A percentile compares a stretch with the other conserved stretches of the same genome.
phyloP scores from a whole-genome alignment of 305 asterid genomes.

The Fraxinus angustifolia region DNA sequence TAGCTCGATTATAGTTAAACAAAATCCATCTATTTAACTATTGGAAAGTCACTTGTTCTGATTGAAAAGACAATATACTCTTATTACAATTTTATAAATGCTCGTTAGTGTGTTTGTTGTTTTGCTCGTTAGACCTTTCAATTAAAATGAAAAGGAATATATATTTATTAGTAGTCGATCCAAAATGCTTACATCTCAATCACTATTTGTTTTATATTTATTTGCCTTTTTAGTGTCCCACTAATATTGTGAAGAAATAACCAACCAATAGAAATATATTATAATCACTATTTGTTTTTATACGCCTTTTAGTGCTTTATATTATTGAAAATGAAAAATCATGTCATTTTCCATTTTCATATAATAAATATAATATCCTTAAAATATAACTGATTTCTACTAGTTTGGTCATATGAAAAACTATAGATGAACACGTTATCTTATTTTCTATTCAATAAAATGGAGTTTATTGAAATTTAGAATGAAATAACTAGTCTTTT shows the following conservation, averaged over 20 bases:
- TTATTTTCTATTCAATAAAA: neutral
- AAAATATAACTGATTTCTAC: neutral
- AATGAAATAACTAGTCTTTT: neutral
- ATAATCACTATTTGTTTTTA: neutral
- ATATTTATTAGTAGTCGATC: neutral
- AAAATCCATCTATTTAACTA: neutral
- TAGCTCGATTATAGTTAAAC: neutral
- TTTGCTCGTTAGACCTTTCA: too few relatives aligned
- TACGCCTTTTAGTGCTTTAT: neutral
- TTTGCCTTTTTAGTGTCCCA: neutral
- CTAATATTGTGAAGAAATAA: neutral
- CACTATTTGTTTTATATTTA: too few relatives aligned
- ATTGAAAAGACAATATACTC: too few relatives aligned
- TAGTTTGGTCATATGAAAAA: too few relatives aligned
- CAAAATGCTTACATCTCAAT: neutral
- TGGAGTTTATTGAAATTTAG: neutral
- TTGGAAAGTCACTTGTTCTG: neutral
- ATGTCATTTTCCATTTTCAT: neutral
- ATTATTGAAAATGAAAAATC: neutral
- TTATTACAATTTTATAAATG: too few relatives aligned
- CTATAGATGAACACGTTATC: neutral
- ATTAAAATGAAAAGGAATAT: neutral
- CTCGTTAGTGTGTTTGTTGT: neutral
- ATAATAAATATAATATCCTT: neutral
- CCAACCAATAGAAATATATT: neutral